These are phyloP conservation scores for Bipolaris cookei DNA, from an alignment of 2,329 filamentous ascomycete genomes.

Conservation along the genomic window DNA sequence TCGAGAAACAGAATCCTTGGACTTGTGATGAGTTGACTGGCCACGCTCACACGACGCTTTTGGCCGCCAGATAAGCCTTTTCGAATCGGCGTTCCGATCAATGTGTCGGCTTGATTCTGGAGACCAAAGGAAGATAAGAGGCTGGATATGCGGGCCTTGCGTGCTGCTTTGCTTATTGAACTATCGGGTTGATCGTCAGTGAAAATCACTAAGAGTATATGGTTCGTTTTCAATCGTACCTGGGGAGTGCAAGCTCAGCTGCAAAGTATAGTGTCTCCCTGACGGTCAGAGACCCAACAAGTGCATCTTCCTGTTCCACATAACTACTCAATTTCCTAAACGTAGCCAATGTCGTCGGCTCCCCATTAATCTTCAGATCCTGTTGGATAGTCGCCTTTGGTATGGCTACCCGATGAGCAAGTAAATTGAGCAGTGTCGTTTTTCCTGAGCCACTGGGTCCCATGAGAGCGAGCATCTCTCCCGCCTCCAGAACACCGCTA, in stretches of 20 bases:
- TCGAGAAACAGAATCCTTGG: conserved; percentile 84
- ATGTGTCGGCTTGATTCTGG: conserved; percentile 68
- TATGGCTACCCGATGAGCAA: conserved; percentile 67
- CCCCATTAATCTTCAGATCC: conserved; percentile 68
- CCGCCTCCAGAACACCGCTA: conserved; percentile 69
- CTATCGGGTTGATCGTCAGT: conserved; percentile 37
- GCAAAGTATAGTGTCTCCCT: conserved; percentile 80
- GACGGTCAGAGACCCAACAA: conserved; percentile 81
- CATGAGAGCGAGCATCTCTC: conserved; percentile 80
- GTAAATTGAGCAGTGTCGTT: conserved; percentile 81
- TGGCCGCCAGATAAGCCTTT: conserved; percentile 87
- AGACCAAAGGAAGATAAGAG: conserved; percentile 78
- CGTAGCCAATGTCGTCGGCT: conserved; percentile 56
- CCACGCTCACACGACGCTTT: conserved; percentile 80
- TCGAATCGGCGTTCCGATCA: conserved; percentile 81
- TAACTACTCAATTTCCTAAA: conserved; percentile 75
- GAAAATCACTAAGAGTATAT: neutral
- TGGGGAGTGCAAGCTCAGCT: conserved; percentile 67
- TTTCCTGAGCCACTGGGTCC: conserved; percentile 76
- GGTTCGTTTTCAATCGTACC: conserved; percentile 21
- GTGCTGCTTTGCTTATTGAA: conserved; percentile 62
- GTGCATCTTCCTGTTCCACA: conserved; percentile 86
- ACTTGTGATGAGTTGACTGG: conserved; percentile 79
- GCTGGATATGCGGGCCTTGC: conserved; percentile 66
- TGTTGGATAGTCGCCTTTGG: conserved; percentile 62